These are phyloP conservation scores for Aureoboletus auriporus DNA, from an alignment of 768 basidiomycete genomes.

Conservation along the genomic window DNA sequence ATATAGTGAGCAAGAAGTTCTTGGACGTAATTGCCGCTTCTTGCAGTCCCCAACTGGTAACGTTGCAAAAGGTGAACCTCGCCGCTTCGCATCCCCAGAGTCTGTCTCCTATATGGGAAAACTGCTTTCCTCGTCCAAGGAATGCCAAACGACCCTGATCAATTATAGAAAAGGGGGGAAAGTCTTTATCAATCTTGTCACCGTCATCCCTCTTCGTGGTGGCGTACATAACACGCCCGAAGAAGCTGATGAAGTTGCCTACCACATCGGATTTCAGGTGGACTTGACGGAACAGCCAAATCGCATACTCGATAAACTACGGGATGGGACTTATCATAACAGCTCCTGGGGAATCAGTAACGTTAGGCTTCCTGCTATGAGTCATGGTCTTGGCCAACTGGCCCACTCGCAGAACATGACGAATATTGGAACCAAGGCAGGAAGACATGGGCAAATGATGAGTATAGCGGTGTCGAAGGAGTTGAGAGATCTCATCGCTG, in stretches of 20 bases:
- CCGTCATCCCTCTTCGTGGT: slow-evolving; percentile 81
- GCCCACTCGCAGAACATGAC: slow-evolving; percentile 17
- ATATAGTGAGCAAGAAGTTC: slow-evolving; percentile 67
- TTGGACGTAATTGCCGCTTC: slow-evolving; percentile 91
- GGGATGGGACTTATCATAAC: slow-evolving; percentile 70
- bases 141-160: slow-evolving; percentile 82
- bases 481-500: slow-evolving; percentile 45
- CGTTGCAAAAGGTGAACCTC: slow-evolving; percentile 47
- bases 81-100: slow-evolving; percentile 59
- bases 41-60: slow-evolving; percentile 72
- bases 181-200: slow-evolving; percentile 90
- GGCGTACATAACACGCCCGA: slow-evolving; percentile 44
- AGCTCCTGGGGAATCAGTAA: slow-evolving; percentile 15
- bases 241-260: slow-evolving; percentile 69
- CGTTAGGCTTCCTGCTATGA: not conserved
- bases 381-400: slow-evolving; percentile 9
- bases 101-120: slow-evolving; percentile 67
- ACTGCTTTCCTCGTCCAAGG: slow-evolving; percentile 67
- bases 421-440: slow-evolving; percentile 18
- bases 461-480: slow-evolving; percentile 46
- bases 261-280: slow-evolving; percentile 94
- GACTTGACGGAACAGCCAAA: slow-evolving; percentile 86
- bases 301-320: slow-evolving; percentile 73
- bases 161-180: slow-evolving; percentile 85
- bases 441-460: slow-evolving; percentile 24